Conservation (phyloP, 2,329 filamentous ascomycete species). For the Colletotrichum camelliae region DNA sequence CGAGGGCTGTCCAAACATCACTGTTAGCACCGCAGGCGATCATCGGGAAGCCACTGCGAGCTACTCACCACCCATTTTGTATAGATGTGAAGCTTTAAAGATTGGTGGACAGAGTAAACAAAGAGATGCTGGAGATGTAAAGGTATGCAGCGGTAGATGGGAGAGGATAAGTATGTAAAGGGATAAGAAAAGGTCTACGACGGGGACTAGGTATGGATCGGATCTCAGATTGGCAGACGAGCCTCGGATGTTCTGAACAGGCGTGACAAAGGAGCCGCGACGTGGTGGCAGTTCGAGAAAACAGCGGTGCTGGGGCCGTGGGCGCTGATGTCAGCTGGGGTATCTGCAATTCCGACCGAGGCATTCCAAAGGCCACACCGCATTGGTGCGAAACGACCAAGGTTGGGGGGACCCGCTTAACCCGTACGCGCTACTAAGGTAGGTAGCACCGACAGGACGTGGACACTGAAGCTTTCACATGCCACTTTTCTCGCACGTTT, state of each 20-base stretch:
- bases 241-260: conserved; percentile 16
- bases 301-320: not conserved
- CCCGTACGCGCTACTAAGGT: not conserved
- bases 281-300: not conserved
- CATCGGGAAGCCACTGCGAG: conserved; percentile 14
- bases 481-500: not conserved
- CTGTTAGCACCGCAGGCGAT: not conserved
- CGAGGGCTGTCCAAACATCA: conserved; percentile 48
- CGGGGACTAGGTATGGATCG: not conserved
- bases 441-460: not conserved
- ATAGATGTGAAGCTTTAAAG: conserved; percentile 11
- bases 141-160: not conserved
- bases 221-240: conserved; percentile 9
- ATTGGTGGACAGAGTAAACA: not conserved
- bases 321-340: conserved; percentile 22
- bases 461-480: conserved; percentile 9
- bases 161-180: not conserved
- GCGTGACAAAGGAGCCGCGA: not conserved
- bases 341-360: conserved; percentile 6
- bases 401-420: not conserved
- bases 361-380: conserved; percentile 15
- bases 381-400: conserved; percentile 13
- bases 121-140: not conserved
- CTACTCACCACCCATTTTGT: conserved; percentile 43
- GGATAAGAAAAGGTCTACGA: not conserved